Evolutionary conservation across 2,329 filamentous ascomycete species (phyloP), one percentile per base, ranked within the genome.

Genomic region (Cordyceps pruinosa): DNA sequence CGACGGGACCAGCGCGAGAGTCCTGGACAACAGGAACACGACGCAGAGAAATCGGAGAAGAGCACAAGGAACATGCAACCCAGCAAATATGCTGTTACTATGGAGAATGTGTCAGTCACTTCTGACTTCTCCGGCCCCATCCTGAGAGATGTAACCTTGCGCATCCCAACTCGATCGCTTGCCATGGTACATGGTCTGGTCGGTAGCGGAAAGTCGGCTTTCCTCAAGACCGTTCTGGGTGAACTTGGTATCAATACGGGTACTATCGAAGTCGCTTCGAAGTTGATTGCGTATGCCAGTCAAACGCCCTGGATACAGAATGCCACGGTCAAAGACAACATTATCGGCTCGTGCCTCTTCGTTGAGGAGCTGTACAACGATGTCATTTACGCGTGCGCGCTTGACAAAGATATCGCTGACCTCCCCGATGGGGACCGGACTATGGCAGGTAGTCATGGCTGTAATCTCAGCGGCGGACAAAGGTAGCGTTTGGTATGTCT

Each of bases 261-360:
- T 0, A 45, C 54, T 1, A 60, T 71, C 8, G 61, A 61, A 2
- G 21, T 69, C 4, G 58, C 61, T 5, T 61, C 64, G 0, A 42
- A 62, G 4, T 61, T 64, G 19, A 60, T 70, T 2, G 67, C 67
- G 0, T 70, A 68, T 50, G 70, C 68, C 13, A 65, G 65, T 5
- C 68, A 70, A 54, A 66, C 67, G 2, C 64, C 68, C 0, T 73
- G 68, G 68, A 57, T 70, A 12, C 65, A 68, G 56, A 74, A 74
- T 23, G 67, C 64, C 0, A 67, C 66, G 0, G 65, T 74, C 4
- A 64, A 68, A 2, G 62, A 67, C 17, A 74, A 73, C 34, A 71
- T 75, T 6, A 58, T 71, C 6, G 73, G 67, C 1, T 63, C 69
- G 30, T 67, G 64, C 2, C 61, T 60, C 0, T 71, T 68, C 37